Evolutionary conservation across 768 basidiomycete species (phyloP).

Genomic region (Collybia nuda): DNA sequence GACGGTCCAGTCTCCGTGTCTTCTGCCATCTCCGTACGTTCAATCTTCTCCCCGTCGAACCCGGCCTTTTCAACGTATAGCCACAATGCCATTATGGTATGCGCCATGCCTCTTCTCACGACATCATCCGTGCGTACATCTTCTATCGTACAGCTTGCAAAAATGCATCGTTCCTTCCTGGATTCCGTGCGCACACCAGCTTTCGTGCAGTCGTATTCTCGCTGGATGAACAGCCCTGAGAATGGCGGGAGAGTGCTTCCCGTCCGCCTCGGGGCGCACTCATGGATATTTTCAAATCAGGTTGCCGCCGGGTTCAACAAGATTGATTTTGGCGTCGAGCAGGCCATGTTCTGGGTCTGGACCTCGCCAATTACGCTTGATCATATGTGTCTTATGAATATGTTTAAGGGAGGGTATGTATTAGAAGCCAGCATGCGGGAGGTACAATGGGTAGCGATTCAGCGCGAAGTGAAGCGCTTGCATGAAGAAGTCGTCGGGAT

Average conservation of each 20-base stretch:
- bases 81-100: slow-evolving; percentile 9
- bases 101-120: slow-evolving; percentile 1
- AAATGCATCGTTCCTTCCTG: slow-evolving; percentile 1
- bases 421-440: slow-evolving; percentile 4
- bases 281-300: slow-evolving; percentile 6
- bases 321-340: slow-evolving; percentile 7
- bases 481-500: too few relatives aligned
- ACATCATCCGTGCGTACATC: neutral
- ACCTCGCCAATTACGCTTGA: slow-evolving; percentile 4
- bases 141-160: slow-evolving; percentile 4
- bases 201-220: slow-evolving; percentile 3
- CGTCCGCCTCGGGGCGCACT: neutral
- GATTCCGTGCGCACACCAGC: slow-evolving; percentile 3
- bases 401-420: slow-evolving; percentile 7
- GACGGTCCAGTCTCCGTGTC: too few relatives aligned
- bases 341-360: slow-evolving; percentile 6
- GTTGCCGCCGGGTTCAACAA: slow-evolving; percentile 1
- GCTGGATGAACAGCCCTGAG: neutral
- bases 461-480: neutral
- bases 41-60: neutral
- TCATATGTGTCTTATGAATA: slow-evolving; percentile 4
- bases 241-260: slow-evolving; percentile 6
- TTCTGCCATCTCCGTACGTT: too few relatives aligned
- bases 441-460: neutral
- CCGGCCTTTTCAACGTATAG: neutral